phyloP scores from a whole-genome alignment of 2,329 filamentous ascomycete species.

The Microsporum canis region DNA sequence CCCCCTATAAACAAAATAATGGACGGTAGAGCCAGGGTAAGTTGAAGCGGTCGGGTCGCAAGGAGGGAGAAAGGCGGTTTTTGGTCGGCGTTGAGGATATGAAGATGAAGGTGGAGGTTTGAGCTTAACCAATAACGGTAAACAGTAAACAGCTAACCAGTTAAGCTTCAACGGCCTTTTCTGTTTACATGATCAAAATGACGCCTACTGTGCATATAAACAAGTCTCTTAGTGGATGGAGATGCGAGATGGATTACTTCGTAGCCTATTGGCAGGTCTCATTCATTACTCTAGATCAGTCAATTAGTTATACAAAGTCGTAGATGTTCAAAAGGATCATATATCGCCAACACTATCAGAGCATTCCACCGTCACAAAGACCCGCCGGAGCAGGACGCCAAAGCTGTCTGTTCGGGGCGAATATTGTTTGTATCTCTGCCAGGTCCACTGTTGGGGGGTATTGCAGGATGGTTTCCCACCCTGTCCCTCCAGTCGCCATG shows the following conservation, averaged over 20 bases:
- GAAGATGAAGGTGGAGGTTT: too few relatives aligned
- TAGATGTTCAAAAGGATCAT: not conserved
- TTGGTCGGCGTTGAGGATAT: too few relatives aligned
- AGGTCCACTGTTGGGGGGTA: not conserved
- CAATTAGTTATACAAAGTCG: not conserved
- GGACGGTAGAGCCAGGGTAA: not conserved
- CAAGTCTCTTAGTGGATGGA: not conserved
- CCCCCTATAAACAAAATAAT: not conserved
- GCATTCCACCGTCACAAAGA: not conserved
- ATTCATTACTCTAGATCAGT: not conserved
- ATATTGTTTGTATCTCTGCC: not conserved
- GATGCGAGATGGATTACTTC: not conserved
- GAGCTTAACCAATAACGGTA: too few relatives aligned
- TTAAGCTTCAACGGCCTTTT: too few relatives aligned
- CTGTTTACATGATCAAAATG: too few relatives aligned
- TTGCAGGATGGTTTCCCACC: constrained; percentile 30
- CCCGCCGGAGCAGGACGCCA: not conserved
- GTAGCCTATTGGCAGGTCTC: not conserved
- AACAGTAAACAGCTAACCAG: too few relatives aligned
- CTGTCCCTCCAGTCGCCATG: constrained; percentile 48
- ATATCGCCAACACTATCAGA: not conserved
- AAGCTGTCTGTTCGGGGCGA: not conserved
- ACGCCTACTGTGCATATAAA: not conserved
- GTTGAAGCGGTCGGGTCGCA: not conserved
- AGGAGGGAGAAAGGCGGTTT: too few relatives aligned